Base-by-base conservation (phyloP, 192 early-diverging fungal genomes). In the Geosiphon pyriformis region DNA sequence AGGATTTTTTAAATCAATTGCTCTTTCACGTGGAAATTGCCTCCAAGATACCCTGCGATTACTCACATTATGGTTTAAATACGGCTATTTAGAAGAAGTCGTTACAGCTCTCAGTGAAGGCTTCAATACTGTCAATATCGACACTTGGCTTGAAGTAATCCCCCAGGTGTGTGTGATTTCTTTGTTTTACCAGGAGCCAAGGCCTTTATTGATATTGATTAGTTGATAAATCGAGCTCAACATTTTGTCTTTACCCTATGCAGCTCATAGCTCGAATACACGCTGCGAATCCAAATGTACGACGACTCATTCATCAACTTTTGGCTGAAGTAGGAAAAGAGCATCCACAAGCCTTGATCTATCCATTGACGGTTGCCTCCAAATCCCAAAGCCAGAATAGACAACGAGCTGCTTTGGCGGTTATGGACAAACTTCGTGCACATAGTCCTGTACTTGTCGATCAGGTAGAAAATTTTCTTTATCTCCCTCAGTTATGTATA, bases 121-220 rank as follows among this genome's bases (percentile, higher is more conserved):
- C 2, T 88, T 97, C 73, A 84, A 82, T 2, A 84, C 74, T 26
- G 90, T 98, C 23, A 91, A 83, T 54, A 90, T 95, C 59, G 91
- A 93, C 46, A 93, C 91, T 0, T 98, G 95, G 96, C 76, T 98
- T 53, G 93, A 98, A 73, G 96, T 98, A 29, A 97, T 98, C 71
- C 96, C 96, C 18, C 94, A 97, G 78, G 63, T 65, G 35, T 20
- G 51, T 26, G 12, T 1, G 12, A 55, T 4, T 4, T 23, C 10
- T 2, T 55, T 4, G 25, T 27, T 55, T 23, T 27, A 26, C 2
- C 12, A 55, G 23, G 23, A 20, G 12, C 53, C 18, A 29, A 55
- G 2, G 23, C 2, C 23, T 20, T 55, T 2, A 20, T 23, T 55
- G 12, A 1, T 55, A 55, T 20, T 4, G 18, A 20, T 29, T 23